Conservation (phyloP, 2,329 filamentous ascomycete genomes). For the Keithomyces neogunnii region DNA sequence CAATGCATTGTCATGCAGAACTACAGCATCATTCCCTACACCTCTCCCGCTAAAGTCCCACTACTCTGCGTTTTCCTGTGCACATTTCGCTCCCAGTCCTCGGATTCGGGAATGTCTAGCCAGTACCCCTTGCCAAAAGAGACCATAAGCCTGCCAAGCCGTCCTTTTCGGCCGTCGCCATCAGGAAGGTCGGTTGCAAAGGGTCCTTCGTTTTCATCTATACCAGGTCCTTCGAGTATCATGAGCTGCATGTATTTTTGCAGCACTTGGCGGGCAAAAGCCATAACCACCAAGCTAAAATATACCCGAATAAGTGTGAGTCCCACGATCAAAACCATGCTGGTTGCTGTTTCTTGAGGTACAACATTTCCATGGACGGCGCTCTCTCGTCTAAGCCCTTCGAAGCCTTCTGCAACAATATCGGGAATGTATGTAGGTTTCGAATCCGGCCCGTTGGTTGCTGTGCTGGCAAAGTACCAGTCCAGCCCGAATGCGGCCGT, state of each 20-base stretch:
- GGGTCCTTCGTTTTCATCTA: constrained; percentile 48
- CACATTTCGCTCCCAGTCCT: constrained; percentile 60
- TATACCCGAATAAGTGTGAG: constrained; percentile 74
- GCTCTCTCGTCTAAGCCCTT: constrained; percentile 24
- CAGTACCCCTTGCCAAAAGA: constrained; percentile 69
- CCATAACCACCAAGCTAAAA: constrained; percentile 75
- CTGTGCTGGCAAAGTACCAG: constrained; percentile 70
- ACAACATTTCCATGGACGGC: constrained; percentile 26
- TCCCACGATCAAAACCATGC: constrained; percentile 64
- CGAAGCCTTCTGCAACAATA: constrained; percentile 23
- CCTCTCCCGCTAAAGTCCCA: constrained; percentile 24
- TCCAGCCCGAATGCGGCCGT: constrained; percentile 73
- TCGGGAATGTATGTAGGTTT: constrained; percentile 13
- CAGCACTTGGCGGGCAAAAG: constrained; percentile 70
- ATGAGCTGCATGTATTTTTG: constrained; percentile 49
- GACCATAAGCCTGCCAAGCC: constrained; percentile 71
- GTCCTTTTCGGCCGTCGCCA: constrained; percentile 71
- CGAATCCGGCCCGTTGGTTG: constrained; percentile 27
- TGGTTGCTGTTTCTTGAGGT: constrained; percentile 58
- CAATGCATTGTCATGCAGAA: too few relatives aligned
- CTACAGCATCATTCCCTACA: constrained; percentile 12
- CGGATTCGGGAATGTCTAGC: constrained; percentile 60
- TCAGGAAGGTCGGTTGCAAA: constrained; percentile 64
- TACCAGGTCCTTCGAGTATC: constrained; percentile 39
- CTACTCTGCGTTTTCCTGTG: constrained; percentile 43